phyloP scores from a whole-genome alignment of 805 yeast genomes.

The Scheffersomyces amazonensis region DNA sequence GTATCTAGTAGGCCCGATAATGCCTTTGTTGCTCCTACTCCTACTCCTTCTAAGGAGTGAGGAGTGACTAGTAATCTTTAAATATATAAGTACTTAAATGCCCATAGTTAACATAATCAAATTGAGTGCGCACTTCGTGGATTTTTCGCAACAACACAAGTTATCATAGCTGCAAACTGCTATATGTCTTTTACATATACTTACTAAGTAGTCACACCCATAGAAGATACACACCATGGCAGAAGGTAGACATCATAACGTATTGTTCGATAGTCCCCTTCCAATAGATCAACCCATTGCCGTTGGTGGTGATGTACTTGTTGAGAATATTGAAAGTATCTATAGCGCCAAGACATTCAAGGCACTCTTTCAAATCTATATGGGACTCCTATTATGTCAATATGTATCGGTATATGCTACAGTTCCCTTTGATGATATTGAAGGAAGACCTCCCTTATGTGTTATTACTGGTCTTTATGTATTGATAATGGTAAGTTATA shows the following conservation, averaged over 20 bases:
- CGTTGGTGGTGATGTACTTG: constrained; percentile 7
- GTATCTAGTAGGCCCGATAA: constrained; percentile 13
- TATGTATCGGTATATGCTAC: constrained; percentile 26
- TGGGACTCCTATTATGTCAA: constrained; percentile 22
- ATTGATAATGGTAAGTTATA: constrained; percentile 17
- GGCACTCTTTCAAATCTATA: constrained; percentile 13
- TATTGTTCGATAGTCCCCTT: constrained; percentile 15
- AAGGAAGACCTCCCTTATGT: constrained; percentile 25
- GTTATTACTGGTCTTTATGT: constrained; percentile 18
- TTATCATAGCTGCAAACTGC: too few species aligned
- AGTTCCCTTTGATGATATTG: constrained; percentile 33
- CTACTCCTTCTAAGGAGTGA: too few species aligned
- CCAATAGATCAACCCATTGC: constrained; percentile 9
- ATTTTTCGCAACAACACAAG: too few species aligned
- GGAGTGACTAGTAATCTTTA: too few species aligned
- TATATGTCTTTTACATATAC: too few species aligned
- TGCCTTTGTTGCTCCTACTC: constrained; percentile 19
- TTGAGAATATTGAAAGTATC: constrained; percentile 11
- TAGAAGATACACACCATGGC: too few species aligned
- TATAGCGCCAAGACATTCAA: constrained; percentile 11
- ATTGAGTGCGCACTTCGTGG: too few species aligned
- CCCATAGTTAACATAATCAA: too few species aligned
- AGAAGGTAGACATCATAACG: constrained; percentile 8
- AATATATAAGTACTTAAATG: too few species aligned
- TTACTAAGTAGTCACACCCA: too few species aligned